Base-by-base conservation (phyloP, 2,329 filamentous ascomycete genomes). In the Paraconiothyrium sp. region DNA sequence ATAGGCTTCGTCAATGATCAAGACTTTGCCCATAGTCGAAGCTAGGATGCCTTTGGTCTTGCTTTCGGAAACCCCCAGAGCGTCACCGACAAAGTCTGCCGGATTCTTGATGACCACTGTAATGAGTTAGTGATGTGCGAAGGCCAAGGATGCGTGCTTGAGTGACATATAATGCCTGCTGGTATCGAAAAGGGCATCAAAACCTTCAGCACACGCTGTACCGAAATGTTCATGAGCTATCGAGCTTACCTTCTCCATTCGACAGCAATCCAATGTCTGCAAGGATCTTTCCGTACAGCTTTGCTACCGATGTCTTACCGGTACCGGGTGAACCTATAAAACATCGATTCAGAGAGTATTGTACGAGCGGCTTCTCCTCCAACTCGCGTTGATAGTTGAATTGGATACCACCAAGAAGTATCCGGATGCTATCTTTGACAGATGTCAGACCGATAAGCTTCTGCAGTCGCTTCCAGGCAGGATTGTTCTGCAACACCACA, bases 1-100 rank as follows among this genome's bases (percentile, higher is more conserved):
- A 65, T 94, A 94, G 0, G 91, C 91, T 71, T 95, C 92, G 63
- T 94, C 92, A 2, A 94, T 93, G 14, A 94, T 86, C 0, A 94
- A 83, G 0, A 94, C 90, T 65, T 94, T 94, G 0, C 92, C 92
- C 0, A 84, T 65, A 0, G 89, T 88, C 0, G 88, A 79, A 0
- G 85, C 86, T 0, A 94, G 81, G 7, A 94, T 93, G 0, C 82
- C 88, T 66, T 92, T 94, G 0, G 91, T 94, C 37, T 88, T 87
- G 1, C 84, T 81, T 73, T 94, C 91, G 0, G 91, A 93, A 1
- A 84, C 80, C 0, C 92, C 92, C 0, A 94, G 63, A 0, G 72
- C 81, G 9, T 76, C 78, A 0, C 90, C 90, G 1, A 93, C 80
- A 68, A 94, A 94, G 67, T 94, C 92, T 0, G 90, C 79, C 0